Conservation (phyloP, 441 rosid species). For the Gossypium schwendimanii region DNA sequence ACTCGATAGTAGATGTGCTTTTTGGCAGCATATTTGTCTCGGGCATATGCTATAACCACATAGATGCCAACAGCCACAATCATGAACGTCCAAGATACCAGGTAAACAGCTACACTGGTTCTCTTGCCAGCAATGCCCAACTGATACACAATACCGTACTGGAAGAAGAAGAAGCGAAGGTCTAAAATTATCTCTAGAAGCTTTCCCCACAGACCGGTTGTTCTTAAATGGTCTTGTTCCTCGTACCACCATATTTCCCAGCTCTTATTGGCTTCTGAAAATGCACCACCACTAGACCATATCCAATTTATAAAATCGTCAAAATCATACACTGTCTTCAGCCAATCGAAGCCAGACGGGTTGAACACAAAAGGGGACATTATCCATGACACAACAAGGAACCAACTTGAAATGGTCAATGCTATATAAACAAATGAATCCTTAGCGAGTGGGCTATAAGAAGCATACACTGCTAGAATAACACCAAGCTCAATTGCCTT, state of each 20-base stretch:
- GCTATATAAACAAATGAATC: conserved; percentile 42
- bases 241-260: conserved; percentile 74
- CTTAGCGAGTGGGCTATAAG: conserved; percentile 44
- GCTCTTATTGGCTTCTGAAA: conserved; percentile 45
- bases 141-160: conserved; percentile 53
- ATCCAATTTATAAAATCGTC: conserved; percentile 55
- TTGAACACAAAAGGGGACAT: conserved; percentile 58
- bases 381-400: conserved; percentile 55
- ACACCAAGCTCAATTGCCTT: conserved; percentile 60
- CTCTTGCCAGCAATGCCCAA: conserved; percentile 26
- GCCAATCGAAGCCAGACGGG: conserved; percentile 69
- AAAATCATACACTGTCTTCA: conserved; percentile 58
- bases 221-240: conserved; percentile 57
- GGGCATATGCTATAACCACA: conserved; percentile 38
- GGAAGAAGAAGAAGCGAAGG: conserved; percentile 66
- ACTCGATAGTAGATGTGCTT: conserved; percentile 66
- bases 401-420: conserved; percentile 58
- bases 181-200: conserved; percentile 51
- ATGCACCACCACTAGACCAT: conserved; percentile 40
- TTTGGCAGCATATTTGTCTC: conserved; percentile 41
- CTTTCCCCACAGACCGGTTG: conserved; percentile 66
- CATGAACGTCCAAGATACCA: conserved; percentile 52
- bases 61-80: conserved; percentile 39
- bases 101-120: conserved; percentile 45
- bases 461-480: conserved; percentile 50